A percentile compares a stretch with the other conserved stretches of the same genome.
phyloP scores from a whole-genome alignment of 371 early-diverging fungal species.

The Mortierella polycephala region DNA sequence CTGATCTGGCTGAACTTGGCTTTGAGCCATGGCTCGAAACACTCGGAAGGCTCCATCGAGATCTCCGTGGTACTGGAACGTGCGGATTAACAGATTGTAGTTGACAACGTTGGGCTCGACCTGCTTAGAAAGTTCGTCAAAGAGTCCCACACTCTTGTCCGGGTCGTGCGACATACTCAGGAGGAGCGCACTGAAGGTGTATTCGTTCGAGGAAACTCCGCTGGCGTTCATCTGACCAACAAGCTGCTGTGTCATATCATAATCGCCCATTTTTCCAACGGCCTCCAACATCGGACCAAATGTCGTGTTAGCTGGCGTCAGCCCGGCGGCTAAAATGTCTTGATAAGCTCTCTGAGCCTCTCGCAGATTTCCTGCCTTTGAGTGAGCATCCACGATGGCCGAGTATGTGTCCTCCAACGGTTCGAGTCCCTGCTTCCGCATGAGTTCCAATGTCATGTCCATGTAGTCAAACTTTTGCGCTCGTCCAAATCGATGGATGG shows the following conservation, averaged over 20 bases:
- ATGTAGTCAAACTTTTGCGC: conserved; percentile 40
- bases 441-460: conserved; percentile 33
- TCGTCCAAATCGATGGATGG: conserved; percentile 48
- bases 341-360: conserved; percentile 49
- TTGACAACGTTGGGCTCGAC: conserved; percentile 44
- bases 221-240: conserved; percentile 50
- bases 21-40: conserved; percentile 32
- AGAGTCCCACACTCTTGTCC: conserved; percentile 14
- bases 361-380: conserved; percentile 45
- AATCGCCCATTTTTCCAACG: conserved; percentile 52
- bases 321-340: conserved; percentile 29
- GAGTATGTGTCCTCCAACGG: conserved; percentile 37
- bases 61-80: conserved; percentile 40
- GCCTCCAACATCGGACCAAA: conserved; percentile 53
- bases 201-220: conserved; percentile 40
- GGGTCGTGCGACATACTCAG: conserved; percentile 33
- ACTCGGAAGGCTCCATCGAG: conserved; percentile 50
- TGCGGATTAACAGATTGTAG: conserved; percentile 46
- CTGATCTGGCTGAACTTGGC: conserved; percentile 28
- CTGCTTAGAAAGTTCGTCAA: conserved; percentile 41
- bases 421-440: conserved; percentile 46
- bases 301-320: conserved; percentile 21
- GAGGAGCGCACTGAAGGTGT: conserved; percentile 47
- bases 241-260: conserved; percentile 49
- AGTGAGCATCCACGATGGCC: conserved; percentile 46